Evolutionary conservation across 2,329 filamentous ascomycete genomes (phyloP), one percentile per base, ranked within the genome.

Genomic region (Phyllosticta citribraziliensis): DNA sequence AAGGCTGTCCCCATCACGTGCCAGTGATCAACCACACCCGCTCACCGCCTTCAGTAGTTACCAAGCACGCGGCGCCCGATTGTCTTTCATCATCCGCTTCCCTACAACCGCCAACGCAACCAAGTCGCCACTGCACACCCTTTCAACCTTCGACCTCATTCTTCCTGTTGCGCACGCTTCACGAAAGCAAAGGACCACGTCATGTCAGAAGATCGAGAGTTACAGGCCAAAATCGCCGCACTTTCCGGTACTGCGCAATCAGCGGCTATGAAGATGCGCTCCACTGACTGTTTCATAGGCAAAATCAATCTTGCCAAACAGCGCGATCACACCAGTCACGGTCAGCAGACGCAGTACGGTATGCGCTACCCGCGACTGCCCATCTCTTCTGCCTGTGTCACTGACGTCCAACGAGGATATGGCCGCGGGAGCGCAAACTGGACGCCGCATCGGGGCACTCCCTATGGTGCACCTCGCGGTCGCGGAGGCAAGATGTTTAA

Each of bases 271-370:
- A 65, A 64, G 61, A 56, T 19, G 20, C 55, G 64, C 52, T 47
- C 4, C 25, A 58, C 56, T 33, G 24, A 22, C 51, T 17, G 19
- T 22, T 35, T 20, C 52, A 52, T 25, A 91, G 88, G 88, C 66
- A 87, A 89, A 74, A 93, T 94, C 70, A 91, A 91, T 71, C 84
- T 86, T 58, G 86, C 89, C 76, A 91, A 89, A 73, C 88, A 83
- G 65, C 58, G 55, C 19, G 52, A 60, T 35, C 40, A 56, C 40
- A 55, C 9, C 82, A 86, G 64, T 80, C 83, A 65, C 64, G 50
- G 59, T 63, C 68, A 52, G 40, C 69, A n/a, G 2, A 19, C 40
- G 33, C 19, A 52, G 12, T 56, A 56, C 20, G 58, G 58, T 60
- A 67, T 56, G 24, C 68, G 12, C 64, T 66, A 60, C 66, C 68